phyloP scores from a whole-genome alignment of 139 green algal genomes.

The Medakamo hakoo region DNA sequence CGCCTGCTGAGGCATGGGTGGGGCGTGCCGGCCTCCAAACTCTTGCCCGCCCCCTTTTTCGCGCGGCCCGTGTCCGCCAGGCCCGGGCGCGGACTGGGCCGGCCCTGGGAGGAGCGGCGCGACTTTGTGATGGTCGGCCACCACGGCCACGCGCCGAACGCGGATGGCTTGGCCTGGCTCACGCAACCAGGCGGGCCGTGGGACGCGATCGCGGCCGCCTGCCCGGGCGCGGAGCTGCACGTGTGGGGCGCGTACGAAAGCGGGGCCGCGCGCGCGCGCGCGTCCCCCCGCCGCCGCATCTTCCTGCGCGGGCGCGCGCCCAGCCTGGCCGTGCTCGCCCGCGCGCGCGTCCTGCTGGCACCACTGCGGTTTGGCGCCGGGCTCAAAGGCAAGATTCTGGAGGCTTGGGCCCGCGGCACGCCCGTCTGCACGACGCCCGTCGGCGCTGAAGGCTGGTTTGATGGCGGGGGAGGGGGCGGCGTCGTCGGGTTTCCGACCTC shows the following conservation, averaged over 20 bases:
- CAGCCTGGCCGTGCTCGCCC: conserved; percentile 27
- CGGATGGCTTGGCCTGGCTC: conserved; percentile 33
- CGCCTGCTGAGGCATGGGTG: conserved; percentile 19
- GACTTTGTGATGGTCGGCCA: conserved; percentile 49
- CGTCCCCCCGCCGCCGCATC: too few relatives aligned
- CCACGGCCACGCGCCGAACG: conserved; percentile 41
- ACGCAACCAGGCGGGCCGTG: conserved; percentile 25
- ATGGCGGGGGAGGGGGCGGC: neutral
- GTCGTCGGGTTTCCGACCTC: neutral
- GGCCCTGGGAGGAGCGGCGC: conserved; percentile 6
- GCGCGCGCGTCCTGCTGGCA: conserved; percentile 28
- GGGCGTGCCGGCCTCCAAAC: conserved; percentile 18
- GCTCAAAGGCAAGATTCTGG: conserved; percentile 53
- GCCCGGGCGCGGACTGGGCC: neutral
- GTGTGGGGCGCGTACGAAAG: conserved; percentile 40
- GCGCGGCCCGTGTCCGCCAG: conserved; percentile 1
- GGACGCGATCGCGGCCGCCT: conserved; percentile 7
- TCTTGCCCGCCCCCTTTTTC: conserved; percentile 35
- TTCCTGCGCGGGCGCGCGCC: conserved; percentile 5
- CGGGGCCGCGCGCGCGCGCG: too few relatives aligned
- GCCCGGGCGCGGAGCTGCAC: conserved; percentile 21
- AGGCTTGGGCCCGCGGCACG: conserved; percentile 35
- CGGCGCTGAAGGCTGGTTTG: conserved; percentile 30
- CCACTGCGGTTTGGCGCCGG: conserved; percentile 45
- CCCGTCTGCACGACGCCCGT: conserved; percentile 38